Evolutionary conservation across 2,329 filamentous ascomycete species (phyloP).

Genomic region (Botryotinia calthae): DNA sequence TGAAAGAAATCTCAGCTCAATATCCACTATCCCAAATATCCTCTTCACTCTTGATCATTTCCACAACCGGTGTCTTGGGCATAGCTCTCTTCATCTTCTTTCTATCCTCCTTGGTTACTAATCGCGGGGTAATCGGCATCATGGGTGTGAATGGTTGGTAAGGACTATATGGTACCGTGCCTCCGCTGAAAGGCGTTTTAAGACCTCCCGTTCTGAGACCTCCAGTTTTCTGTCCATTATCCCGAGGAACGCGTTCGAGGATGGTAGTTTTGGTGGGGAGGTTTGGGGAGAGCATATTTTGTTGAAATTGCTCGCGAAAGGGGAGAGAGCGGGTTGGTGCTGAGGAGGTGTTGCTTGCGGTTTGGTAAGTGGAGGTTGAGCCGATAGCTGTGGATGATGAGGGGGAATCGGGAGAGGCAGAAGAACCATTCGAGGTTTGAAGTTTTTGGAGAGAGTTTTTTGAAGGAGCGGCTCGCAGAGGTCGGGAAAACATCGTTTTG

Average conservation of each 20-base stretch:
- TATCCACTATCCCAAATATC: constrained; percentile 57
- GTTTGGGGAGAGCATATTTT: constrained; percentile 39
- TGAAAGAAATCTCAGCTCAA: constrained; percentile 18
- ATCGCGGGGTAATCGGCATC: constrained; percentile 71
- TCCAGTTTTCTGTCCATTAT: constrained; percentile 47
- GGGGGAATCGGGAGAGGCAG: constrained; percentile 1
- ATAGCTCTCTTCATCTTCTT: constrained; percentile 65
- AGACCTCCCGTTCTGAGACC: constrained; percentile 50
- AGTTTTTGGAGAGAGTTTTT: constrained; percentile 6
- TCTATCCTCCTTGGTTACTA: constrained; percentile 68
- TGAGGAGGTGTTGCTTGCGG: constrained; percentile 20
- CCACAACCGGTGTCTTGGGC: constrained; percentile 57
- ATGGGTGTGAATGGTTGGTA: constrained; percentile 78
- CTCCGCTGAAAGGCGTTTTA: constrained; percentile 61
- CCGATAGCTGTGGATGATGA: constrained; percentile 15
- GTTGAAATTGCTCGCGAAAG: constrained; percentile 59
- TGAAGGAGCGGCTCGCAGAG: constrained; percentile 19
- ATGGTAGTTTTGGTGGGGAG: constrained; percentile 60
- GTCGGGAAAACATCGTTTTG: neutral
- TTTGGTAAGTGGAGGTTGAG: constrained; percentile 8
- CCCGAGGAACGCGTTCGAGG: constrained; percentile 55
- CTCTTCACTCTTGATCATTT: constrained; percentile 60
- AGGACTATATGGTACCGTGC: constrained; percentile 67
- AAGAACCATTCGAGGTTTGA: constrained; percentile 9
- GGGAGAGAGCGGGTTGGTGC: constrained; percentile 48